Evolutionary conservation across 2,329 filamentous ascomycete species (phyloP), one percentile per base, ranked within the genome.

Genomic region (Fusarium albosuccineum): DNA sequence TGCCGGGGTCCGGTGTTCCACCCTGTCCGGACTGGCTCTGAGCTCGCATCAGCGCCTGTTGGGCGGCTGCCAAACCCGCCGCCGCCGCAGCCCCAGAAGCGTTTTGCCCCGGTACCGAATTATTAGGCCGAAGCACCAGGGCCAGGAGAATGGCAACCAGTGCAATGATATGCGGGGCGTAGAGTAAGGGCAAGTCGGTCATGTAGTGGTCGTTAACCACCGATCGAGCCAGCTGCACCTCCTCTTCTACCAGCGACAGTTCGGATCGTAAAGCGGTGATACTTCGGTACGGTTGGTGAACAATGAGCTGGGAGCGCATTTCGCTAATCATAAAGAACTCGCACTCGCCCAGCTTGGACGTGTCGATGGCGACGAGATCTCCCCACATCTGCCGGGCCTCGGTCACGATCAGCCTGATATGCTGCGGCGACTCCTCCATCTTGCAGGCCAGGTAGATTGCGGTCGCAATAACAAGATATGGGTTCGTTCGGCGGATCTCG

Each of bases 401-500:
- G 46, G 89, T 91, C 10, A 96, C 90, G 60, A 99, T 91, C 67
- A 97, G 87, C 30, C 96, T 89, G 73, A 99, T 98, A 78, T 99
- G 96, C 78, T 98, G 95, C 3, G 96, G 96, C 51, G 91, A 94
- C 79, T 99, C 96, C 78, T 99, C 96, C 89, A 97, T 97, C 81
- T 99, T 99, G 82, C 94, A 97, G 17, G 96, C 94, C 36, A 99
- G 84, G 78, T 99, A 99, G 63, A 98, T 86, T 6, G 95, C 92
- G 2, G 96, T 98, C n/a, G 94, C 91, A 68, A 97, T 87, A 60
- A 98, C 89, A 36, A 98, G 89, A 76, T 97, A 97, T 5, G 95
- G 94, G 73, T 98, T 99, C 48, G 94, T 97, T 66, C 91, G 89
- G 59, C 95, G 91, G 68, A 98, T 94, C 75, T 97, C 94, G 72